Conservation (phyloP, 805 yeast genomes). For the Saturnispora quitensis region DNA sequence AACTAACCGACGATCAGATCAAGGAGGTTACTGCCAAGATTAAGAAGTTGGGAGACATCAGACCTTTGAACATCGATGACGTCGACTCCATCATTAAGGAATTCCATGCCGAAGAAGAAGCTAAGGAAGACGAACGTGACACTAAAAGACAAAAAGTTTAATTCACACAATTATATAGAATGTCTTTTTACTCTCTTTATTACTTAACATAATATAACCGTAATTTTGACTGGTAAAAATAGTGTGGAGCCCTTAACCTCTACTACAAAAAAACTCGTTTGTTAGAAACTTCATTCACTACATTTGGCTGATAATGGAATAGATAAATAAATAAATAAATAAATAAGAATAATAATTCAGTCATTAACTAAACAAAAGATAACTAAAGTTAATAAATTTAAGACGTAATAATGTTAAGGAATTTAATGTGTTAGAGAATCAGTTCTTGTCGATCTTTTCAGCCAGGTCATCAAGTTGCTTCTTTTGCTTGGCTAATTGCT, state of each 20-base stretch:
- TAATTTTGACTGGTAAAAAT: not conserved
- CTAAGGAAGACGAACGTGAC: conserved; percentile 22
- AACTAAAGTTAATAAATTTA: not conserved
- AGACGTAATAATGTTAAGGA: not conserved
- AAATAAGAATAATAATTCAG: not conserved
- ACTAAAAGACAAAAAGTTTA: conserved; percentile 27
- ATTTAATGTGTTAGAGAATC: not conserved
- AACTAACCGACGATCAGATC: conserved; percentile 83
- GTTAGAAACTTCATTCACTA: not conserved
- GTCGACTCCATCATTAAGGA: conserved; percentile 95
- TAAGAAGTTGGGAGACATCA: conserved; percentile 88
- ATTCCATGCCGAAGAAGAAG: conserved; percentile 53
- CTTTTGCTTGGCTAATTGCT: conserved; percentile 69
- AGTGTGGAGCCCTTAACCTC: too few species aligned
- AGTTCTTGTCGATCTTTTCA: conserved; percentile 34
- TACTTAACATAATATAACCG: not conserved
- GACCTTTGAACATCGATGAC: conserved; percentile 91
- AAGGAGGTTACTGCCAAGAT: conserved; percentile 93
- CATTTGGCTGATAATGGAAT: not conserved
- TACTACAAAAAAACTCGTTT: too few species aligned
- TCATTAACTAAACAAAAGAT: not conserved
- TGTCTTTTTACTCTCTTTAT: not conserved
- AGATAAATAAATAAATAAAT: not conserved
- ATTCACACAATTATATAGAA: conserved; percentile 9
- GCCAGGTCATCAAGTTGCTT: conserved; percentile 42